Evolutionary conservation across 257 asterid genomes (phyloP), one percentile per base, ranked within the genome.

Genomic region (Solanum chmielewskii): DNA sequence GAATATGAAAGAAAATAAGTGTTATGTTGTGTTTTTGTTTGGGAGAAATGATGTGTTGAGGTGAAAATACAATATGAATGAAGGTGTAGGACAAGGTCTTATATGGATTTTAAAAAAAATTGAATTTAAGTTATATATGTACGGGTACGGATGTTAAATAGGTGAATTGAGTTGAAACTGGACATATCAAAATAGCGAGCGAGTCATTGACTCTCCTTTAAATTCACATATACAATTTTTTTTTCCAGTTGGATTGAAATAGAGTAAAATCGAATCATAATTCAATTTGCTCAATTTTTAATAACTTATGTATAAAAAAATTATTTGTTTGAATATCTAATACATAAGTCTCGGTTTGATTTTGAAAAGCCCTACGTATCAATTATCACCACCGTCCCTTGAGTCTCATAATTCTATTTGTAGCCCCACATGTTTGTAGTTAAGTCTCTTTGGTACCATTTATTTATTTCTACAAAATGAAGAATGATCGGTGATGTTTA

Each of bases 1-100:
- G 85, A 59, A 71, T 13, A 83, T 39, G 31, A 86, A 86, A 52
- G 87, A 42, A 91, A 45, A 87, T 77, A 83, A 89, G 89, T 39
- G 70, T 35, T 85, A 75, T 84, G 15, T 12, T 42, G n/a, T 12
- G 39, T 12, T 66, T 15, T 74, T 78, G 90, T 47, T 84, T 23
- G 29, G 27, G 29, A 23, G 69, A 23, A 60, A 60, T 10, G 44
- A 11, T 37, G 52, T 37, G 52, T 25, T 39, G 82, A 1, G 69
- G 52, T 39, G 52, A 15, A 74, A 2, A 39, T 37, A 16, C 74
- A 59, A 70, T 74, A 31, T 47, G 86, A 86, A 33, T 18, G 21
- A 8, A 27, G 86, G 45, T 83, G 81, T 64, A 75, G 88, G 76
- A 33, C 69, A 76, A 75, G 31, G 69, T 62, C 15, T 62, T 23